A percentile compares a stretch with the other conserved stretches of the same genome.
Conservation (phyloP, 2,329 filamentous ascomycete species). For the Alternaria arbusti region DNA sequence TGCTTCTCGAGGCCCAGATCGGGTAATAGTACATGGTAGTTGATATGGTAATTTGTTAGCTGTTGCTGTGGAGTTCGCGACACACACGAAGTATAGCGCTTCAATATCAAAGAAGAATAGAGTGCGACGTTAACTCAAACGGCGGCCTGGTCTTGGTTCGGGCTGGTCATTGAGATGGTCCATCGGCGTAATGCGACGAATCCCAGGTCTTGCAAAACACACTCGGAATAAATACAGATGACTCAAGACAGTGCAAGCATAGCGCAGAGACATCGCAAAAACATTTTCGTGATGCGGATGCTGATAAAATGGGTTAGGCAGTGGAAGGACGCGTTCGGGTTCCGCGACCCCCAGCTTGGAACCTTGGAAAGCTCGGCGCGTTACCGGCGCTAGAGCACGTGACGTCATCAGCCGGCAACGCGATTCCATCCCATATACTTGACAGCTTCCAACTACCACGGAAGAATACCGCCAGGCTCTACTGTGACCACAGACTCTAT, state of each 20-base stretch:
- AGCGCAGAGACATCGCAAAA: not conserved
- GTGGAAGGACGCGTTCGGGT: not conserved
- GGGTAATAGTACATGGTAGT: not conserved
- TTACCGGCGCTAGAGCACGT: not conserved
- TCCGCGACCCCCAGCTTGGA: not conserved
- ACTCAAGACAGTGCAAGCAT: not conserved
- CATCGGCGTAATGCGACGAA: not conserved
- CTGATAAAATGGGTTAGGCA: not conserved
- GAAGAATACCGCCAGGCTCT: not conserved
- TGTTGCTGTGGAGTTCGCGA: not conserved
- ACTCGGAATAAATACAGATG: not conserved
- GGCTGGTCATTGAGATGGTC: not conserved
- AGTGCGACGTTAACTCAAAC: not conserved
- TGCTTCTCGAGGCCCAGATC: conserved; percentile 23
- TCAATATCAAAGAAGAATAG: not conserved
- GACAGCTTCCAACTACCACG: not conserved
- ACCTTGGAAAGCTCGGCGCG: no score
- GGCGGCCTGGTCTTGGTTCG: not conserved
- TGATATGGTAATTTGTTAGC: not conserved
- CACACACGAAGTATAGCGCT: not conserved
- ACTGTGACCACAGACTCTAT: not conserved
- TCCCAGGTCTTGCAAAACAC: not conserved
- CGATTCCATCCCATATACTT: not conserved
- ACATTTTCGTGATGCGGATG: not conserved
- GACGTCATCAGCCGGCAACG: not conserved